Conservation (phyloP, 2,329 filamentous ascomycete genomes). For the Ascochyta pisi region DNA sequence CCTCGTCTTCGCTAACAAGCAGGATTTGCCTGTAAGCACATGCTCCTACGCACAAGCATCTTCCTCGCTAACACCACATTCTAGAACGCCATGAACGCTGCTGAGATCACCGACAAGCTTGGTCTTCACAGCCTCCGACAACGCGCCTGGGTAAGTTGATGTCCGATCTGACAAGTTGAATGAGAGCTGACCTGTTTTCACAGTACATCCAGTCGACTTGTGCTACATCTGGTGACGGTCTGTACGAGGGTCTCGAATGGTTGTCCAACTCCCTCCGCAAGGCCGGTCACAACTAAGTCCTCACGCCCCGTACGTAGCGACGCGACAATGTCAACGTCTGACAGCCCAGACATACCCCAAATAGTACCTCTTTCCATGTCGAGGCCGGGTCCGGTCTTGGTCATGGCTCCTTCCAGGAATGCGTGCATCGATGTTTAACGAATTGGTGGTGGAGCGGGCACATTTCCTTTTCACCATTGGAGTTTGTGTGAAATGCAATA, state of each 20-base stretch:
- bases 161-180: conserved; percentile 1
- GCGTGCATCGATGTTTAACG: conserved; percentile 45
- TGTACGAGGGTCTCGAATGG: conserved; percentile 93
- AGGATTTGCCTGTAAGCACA: conserved; percentile 80
- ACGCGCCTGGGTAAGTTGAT: conserved; percentile 89
- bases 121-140: conserved; percentile 98
- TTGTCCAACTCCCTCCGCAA: conserved; percentile 63
- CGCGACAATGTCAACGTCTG: conserved; percentile 41
- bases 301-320: conserved; percentile 29
- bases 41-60: background rate
- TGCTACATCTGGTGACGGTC: conserved; percentile 98
- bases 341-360: conserved; percentile 32
- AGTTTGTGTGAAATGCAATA: conserved; percentile 48
- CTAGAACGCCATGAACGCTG: conserved; percentile 99
- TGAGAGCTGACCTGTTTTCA: conserved; percentile 28
- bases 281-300: conserved; percentile 57
- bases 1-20: conserved; percentile 98
- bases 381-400: conserved; percentile 19
- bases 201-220: conserved; percentile 99
- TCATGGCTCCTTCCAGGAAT: conserved; percentile 30
- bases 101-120: conserved; percentile 99
- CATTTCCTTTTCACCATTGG: conserved; percentile 45
- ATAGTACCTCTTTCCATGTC: conserved; percentile 29
- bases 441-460: conserved; percentile 48
- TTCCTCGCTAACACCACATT: conserved; percentile 7